These are phyloP conservation scores for Aspergillus bertholletiae DNA, from an alignment of 495 filamentous ascomycete species.

Conservation along the genomic window DNA sequence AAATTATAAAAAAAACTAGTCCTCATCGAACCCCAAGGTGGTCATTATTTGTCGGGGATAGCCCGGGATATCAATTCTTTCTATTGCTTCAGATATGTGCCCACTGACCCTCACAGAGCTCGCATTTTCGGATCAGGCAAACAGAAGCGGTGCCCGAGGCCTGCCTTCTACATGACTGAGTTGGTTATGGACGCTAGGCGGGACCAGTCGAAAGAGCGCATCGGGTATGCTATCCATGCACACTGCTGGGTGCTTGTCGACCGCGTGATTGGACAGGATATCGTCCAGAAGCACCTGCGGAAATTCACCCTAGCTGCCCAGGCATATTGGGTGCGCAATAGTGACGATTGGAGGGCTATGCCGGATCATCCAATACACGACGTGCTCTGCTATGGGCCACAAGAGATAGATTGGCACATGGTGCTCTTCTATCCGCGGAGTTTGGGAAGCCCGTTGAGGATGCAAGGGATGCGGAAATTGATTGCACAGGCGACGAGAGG, in stretches of 20 bases:
- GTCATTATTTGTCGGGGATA: no score
- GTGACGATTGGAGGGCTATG: neutral
- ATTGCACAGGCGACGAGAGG: neutral
- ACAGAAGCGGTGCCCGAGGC: no score
- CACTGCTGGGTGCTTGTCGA: constrained; percentile 8
- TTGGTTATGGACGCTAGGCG: no score
- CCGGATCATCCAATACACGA: neutral
- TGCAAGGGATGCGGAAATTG: constrained; percentile 4
- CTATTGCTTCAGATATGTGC: no score
- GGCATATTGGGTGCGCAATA: constrained; percentile 2
- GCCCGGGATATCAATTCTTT: no score
- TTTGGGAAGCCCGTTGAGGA: constrained; percentile 1
- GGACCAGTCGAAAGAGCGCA: no score
- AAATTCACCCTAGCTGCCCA: neutral
- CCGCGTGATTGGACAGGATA: constrained; percentile 2
- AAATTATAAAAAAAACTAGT: no score
- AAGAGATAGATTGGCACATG: neutral
- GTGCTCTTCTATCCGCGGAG: no score
- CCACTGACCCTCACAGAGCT: no score
- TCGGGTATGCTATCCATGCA: constrained; percentile 5
- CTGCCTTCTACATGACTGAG: no score
- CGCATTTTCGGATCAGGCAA: no score
- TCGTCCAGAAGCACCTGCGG: neutral
- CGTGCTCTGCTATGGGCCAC: neutral
- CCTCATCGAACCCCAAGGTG: no score